Evolutionary conservation across 352 stramenopile species (phyloP).

Genomic region (Aphanomyces cochlioides): DNA sequence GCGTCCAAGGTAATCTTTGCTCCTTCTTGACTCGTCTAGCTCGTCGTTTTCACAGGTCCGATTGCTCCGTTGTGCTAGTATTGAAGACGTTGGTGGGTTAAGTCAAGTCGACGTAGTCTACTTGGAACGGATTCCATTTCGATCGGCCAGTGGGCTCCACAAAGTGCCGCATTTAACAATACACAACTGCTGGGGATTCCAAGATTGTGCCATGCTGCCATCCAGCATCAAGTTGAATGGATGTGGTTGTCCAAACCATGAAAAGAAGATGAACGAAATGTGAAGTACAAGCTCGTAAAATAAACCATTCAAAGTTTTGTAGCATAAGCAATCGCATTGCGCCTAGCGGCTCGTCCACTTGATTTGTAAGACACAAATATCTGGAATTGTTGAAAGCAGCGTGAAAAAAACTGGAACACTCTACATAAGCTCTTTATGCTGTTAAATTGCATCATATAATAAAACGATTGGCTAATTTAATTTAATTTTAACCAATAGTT

Average conservation of each 20-base stretch:
- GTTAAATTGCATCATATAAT: too few species aligned
- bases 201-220: conserved; percentile 7
- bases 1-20: background rate
- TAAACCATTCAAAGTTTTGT: too few species aligned
- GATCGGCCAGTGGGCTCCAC: background rate
- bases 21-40: background rate
- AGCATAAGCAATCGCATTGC: too few species aligned
- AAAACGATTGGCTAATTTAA: too few species aligned
- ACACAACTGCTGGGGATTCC: conserved; percentile 19
- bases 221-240: background rate
- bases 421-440: too few species aligned
- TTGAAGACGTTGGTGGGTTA: background rate
- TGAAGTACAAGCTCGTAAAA: too few species aligned
- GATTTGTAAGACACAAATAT: too few species aligned
- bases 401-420: too few species aligned
- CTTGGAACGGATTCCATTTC: conserved; percentile 21
- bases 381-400: too few species aligned
- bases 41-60: background rate
- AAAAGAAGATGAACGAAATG: too few species aligned
- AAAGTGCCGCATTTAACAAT: conserved; percentile 6
- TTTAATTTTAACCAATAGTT: too few species aligned
- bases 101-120: background rate
- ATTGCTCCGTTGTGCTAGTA: conserved; percentile 6
- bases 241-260: background rate
- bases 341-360: too few species aligned